Evolutionary conservation across 148 eudicot species (phyloP).

Genomic region (Camellia sinensis): DNA sequence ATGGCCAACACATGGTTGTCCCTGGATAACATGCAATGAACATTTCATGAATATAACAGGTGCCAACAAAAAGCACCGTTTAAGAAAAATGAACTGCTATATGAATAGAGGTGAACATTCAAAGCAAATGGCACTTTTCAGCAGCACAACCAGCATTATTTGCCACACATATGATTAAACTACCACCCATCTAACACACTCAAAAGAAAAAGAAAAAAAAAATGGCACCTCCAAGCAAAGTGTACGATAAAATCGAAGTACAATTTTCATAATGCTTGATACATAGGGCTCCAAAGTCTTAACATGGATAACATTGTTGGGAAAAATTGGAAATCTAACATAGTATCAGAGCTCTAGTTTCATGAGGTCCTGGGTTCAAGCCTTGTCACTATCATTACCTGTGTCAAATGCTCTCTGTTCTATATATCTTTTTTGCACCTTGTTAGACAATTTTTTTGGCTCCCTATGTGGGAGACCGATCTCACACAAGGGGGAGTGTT

Average conservation of each 20-base stretch:
- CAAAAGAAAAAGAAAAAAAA: neutral
- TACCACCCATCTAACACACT: neutral
- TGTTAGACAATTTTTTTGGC: too few relatives aligned
- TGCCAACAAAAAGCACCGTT: conserved; percentile 4
- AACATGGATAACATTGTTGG: neutral
- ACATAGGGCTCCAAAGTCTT: neutral
- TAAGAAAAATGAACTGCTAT: neutral
- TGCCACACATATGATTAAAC: neutral
- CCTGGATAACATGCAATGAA: neutral
- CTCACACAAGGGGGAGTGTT: too few relatives aligned
- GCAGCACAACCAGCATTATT: neutral
- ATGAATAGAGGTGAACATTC: neutral
- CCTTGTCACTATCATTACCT: too few relatives aligned
- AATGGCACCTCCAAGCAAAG: neutral
- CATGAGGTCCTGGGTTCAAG: too few relatives aligned
- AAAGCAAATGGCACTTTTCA: neutral
- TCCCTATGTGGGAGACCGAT: too few relatives aligned
- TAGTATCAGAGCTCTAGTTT: too few relatives aligned
- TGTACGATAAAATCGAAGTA: neutral
- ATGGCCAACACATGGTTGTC: neutral
- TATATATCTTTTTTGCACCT: too few relatives aligned
- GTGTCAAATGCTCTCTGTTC: too few relatives aligned
- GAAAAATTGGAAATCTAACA: too few relatives aligned
- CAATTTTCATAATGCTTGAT: neutral
- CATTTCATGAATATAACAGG: neutral